phyloP scores from a whole-genome alignment of 345 rosid species.

The Brassica cretica region DNA sequence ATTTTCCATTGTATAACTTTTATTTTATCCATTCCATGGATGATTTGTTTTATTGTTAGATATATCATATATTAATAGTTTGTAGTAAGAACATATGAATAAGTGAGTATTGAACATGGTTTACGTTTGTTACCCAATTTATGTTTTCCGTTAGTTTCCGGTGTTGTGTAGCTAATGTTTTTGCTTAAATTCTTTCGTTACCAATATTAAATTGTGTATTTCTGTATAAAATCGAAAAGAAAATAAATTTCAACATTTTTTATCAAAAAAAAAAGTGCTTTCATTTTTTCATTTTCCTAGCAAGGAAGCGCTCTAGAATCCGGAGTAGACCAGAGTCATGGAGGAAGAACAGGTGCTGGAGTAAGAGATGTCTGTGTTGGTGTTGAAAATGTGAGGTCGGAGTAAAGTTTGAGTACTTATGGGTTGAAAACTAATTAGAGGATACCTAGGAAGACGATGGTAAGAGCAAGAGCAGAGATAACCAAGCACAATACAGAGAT shows the following conservation, averaged over 20 bases:
- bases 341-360: background rate
- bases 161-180: background rate
- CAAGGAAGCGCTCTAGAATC: background rate
- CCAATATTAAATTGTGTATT: background rate
- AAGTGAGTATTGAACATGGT: background rate
- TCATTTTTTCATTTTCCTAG: background rate
- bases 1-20: background rate
- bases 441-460: background rate
- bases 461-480: background rate
- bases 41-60: background rate
- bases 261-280: background rate
- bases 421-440: background rate
- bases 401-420: background rate
- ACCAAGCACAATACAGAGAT: background rate
- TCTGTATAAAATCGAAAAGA: background rate
- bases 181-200: background rate
- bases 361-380: background rate
- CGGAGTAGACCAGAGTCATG: background rate
- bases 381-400: background rate
- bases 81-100: background rate
- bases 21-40: background rate
- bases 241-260: background rate
- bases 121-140: background rate
- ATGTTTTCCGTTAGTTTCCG: background rate
- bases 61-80: background rate